Percentiles rank a stretch among this genome's conserved stretches.
phyloP scores from a whole-genome alignment of 2,329 filamentous ascomycete genomes.

The Aspergillus clavatus region DNA sequence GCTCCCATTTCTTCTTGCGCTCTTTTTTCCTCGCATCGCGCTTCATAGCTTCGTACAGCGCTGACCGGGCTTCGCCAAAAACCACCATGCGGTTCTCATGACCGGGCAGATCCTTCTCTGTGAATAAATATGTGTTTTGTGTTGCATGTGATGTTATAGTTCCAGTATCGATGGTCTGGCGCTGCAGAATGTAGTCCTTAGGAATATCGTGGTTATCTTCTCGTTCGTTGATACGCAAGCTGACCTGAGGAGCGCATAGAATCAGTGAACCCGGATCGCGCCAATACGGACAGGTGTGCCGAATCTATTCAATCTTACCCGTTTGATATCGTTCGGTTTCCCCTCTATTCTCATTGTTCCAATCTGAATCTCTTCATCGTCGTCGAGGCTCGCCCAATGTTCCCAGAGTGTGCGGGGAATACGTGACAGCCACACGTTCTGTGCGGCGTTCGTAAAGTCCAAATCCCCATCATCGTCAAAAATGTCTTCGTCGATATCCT shows the following conservation, averaged over 20 bases:
- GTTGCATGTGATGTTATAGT: constrained; percentile 44
- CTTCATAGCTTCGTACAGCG: constrained; percentile 44
- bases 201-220: constrained; percentile 70
- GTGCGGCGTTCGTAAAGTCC: constrained; percentile 49
- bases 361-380: constrained; percentile 76
- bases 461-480: constrained; percentile 65
- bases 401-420: constrained; percentile 78
- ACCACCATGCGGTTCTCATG: constrained; percentile 50
- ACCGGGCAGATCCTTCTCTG: constrained; percentile 84
- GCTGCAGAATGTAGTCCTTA: constrained; percentile 78
- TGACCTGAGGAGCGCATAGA: constrained; percentile 52
- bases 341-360: constrained; percentile 64
- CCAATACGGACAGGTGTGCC: neutral
- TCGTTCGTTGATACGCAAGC: constrained; percentile 62
- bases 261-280: constrained; percentile 3
- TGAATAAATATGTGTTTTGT: constrained; percentile 85
- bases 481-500: constrained; percentile 54
- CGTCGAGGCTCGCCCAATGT: constrained; percentile 68
- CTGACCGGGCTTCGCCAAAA: constrained; percentile 44
- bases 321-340: constrained; percentile 50
- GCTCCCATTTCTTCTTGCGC: constrained; percentile 53
- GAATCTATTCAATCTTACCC: constrained; percentile 33
- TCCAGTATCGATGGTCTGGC: constrained; percentile 53
- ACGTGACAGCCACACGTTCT: constrained; percentile 65
- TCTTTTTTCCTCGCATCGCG: constrained; percentile 43